phyloP scores from a whole-genome alignment of 192 early-diverging fungal species.

The Rhizoclosmatium globosum region DNA sequence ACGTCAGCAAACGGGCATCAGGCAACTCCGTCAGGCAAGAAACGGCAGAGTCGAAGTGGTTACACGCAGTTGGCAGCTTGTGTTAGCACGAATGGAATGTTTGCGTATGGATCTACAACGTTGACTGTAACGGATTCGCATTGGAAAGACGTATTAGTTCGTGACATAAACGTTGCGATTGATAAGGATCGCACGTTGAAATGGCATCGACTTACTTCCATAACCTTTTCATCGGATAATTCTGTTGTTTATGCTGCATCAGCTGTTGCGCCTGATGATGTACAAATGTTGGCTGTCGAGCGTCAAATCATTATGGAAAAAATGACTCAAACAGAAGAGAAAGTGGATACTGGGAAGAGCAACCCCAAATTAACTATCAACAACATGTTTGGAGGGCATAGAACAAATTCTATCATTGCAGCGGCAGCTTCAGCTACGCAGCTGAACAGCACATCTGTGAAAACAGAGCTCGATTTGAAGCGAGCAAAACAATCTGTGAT shows the following conservation, averaged over 20 bases:
- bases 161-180: constrained; percentile 19
- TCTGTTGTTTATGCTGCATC: constrained; percentile 27
- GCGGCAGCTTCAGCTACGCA: neutral
- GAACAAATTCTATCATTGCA: neutral
- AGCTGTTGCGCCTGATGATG: constrained; percentile 36
- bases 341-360: neutral
- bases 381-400: neutral
- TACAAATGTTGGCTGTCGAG: constrained; percentile 37
- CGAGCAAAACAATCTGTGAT: constrained; percentile 27
- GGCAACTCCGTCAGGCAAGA: too few relatives aligned
- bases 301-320: constrained; percentile 13
- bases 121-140: constrained; percentile 27
- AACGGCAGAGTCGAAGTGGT: constrained; percentile 10
- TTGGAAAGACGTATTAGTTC: constrained; percentile 30
- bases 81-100: constrained; percentile 29
- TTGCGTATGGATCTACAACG: constrained; percentile 32
- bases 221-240: constrained; percentile 27
- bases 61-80: constrained; percentile 17
- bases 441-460: constrained; percentile 8
- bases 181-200: constrained; percentile 31
- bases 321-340: neutral
- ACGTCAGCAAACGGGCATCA: neutral
- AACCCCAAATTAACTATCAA: neutral
- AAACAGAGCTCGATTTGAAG: constrained; percentile 32
- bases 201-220: constrained; percentile 39